Base-by-base conservation (phyloP, 345 rosid species). In the Eutrema yunnanense region DNA sequence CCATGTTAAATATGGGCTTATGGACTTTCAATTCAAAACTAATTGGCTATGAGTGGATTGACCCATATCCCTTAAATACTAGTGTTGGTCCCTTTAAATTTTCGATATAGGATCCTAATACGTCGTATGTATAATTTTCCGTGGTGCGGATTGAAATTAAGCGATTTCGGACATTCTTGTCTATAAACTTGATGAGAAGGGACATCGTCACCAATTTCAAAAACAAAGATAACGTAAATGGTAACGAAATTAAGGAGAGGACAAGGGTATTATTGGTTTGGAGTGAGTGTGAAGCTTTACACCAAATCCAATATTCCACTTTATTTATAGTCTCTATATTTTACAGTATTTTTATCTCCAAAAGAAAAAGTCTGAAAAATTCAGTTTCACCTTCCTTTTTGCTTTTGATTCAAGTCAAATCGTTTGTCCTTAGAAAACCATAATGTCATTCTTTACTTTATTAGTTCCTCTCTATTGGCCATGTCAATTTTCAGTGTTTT, bases 381-480 rank as follows among this genome's bases (percentile, higher is more conserved):
- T 76, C 80, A 70, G 80, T 77, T 77, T 64, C 80, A 71, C 80
- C 76, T 49, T 77, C 80, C 57, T 65, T 71, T 77, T 71, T 77
- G 80, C 76, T 77, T 77, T 77, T 71, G 52, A 4, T 70, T 77
- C 72, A 77, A 77, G 80, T 64, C 67, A 64, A 22, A 49, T 33
- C 10, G 12, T 70, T 57, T 68, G 59, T 54, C 37, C 44, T 62
- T 16, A 36, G 57, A 51, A 52, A 60, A n/a, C 2, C 47, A 52
- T 44, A 51, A 60, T 74, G 73, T 38, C 43, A 32, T 37, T 67
- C 61, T 56, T 47, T 48, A 29, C 32, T 48, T 53, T 29, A 47
- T 33, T 6, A 33, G n/a, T 75, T 51, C 43, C 41, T 57, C 51
- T 48, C 44, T 40, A 10, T 61, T 65, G 42, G 22, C 64, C 44